These are phyloP conservation scores for Microsporum audouinii DNA, from an alignment of 2,329 filamentous ascomycete species.

Conservation along the genomic window DNA sequence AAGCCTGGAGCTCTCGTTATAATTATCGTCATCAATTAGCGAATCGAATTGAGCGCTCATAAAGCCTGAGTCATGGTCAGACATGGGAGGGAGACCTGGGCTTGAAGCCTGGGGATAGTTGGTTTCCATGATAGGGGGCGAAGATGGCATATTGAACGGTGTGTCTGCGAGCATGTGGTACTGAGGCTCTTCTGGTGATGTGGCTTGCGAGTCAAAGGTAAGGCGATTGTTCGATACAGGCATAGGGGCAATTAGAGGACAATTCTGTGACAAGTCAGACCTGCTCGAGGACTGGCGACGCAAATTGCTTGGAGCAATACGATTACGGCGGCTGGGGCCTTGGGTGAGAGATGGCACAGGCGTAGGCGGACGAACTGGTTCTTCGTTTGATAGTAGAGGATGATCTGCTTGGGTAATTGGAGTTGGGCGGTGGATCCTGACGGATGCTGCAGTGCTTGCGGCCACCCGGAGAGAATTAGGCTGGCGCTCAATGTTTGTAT, in stretches of 20 bases:
- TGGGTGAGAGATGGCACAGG: slow-evolving; percentile 29
- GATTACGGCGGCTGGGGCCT: slow-evolving; percentile 17
- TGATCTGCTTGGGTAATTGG: slow-evolving; percentile 31
- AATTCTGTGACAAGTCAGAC: slow-evolving; percentile 26
- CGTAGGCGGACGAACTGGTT: slow-evolving; percentile 38
- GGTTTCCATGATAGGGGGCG: slow-evolving; percentile 65
- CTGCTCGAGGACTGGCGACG: slow-evolving; percentile 53
- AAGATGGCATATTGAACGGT: slow-evolving; percentile 75
- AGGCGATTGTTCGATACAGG: slow-evolving; percentile 30
- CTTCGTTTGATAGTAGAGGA: slow-evolving; percentile 26
- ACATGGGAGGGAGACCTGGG: slow-evolving; percentile 56
- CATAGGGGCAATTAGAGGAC: slow-evolving; percentile 10
- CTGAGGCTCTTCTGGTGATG: slow-evolving; percentile 41
- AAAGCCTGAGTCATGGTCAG: slow-evolving; percentile 61
- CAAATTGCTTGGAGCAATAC: slow-evolving; percentile 39
- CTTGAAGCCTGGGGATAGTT: slow-evolving; percentile 62
- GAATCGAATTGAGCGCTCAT: slow-evolving; percentile 69
- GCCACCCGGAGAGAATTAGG: slow-evolving; percentile 77
- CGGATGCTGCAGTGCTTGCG: slow-evolving; percentile 77
- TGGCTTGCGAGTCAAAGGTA: slow-evolving; percentile 36
- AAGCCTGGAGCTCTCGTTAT: slow-evolving; percentile 12
- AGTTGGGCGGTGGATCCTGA: slow-evolving; percentile 71
- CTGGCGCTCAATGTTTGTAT: slow-evolving; percentile 56
- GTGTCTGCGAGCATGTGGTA: slow-evolving; percentile 49
- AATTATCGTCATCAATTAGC: slow-evolving; percentile 51